Evolutionary conservation across 345 rosid species (phyloP), one percentile per base, ranked within the genome.

Genomic region (Eucalyptus pauciflora): DNA sequence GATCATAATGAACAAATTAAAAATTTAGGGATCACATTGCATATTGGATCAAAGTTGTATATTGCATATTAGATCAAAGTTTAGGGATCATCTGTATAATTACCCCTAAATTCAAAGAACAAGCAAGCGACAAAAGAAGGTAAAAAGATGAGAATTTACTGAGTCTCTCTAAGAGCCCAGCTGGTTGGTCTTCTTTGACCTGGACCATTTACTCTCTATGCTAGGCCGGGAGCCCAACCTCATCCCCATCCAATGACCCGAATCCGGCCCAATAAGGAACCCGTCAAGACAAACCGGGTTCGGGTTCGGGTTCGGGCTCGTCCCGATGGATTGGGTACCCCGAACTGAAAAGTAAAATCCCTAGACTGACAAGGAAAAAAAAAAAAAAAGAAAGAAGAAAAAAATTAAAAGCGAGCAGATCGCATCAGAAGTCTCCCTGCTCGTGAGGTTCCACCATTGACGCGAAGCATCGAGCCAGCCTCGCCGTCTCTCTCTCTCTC

Each of bases 11-110:
- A 52, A 52, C 2, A 52, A 52, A 52, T 52, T 20, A 18, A 52
- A 52, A 52, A 0, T 20, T 52, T 20, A 52, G 8, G 7, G 1
- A 52, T 52, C 2, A 52, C 5, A 52, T 18, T 2, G 10, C 5
- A 18, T 20, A 20, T 52, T 7, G 10, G 4, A 52, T 52, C 8
- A 52, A 52, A 52, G 10, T 52, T 18, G n/a, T n/a, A n/a, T n/a
- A n/a, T n/a, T n/a, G n/a, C n/a, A n/a, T n/a, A n/a, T n/a, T n/a
- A n/a, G n/a, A n/a, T n/a, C n/a, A n/a, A n/a, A n/a, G n/a, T n/a
- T n/a, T 20, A 52, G 58, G 24, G 5, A 52, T 1, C 10, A 52
- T 52, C 20, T 52, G 25, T 52, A 52, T 52, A 52, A 52, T 52
- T 52, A 52, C 7, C 25, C 58, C 25, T 0, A 52, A 20, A 7